Evolutionary conservation across 2,329 filamentous ascomycete genomes (phyloP), one percentile per base, ranked within the genome.

Genomic region (Tetracladium maxilliforme): DNA sequence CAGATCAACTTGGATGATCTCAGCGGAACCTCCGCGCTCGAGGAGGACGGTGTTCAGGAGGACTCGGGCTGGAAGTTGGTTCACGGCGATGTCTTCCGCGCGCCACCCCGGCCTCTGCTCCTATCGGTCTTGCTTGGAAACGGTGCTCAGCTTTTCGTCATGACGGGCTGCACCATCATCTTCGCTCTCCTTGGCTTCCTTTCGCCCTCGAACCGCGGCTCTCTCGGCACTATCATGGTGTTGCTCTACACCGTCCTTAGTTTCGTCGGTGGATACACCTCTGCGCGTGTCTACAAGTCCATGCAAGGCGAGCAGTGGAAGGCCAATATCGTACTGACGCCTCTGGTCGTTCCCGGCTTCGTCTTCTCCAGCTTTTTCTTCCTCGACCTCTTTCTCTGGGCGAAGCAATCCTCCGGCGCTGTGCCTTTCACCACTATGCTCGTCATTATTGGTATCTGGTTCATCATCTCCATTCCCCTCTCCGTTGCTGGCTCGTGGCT

Each of bases 41-140:
- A 84, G 6, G 87, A 94, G 37, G 87, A 95, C 42, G 87, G 86
- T 17, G 81, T 95, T 1, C 86, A 93, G 49, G 90, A 98, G 44
- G 90, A 98, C 49, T 94, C 86, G 7, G 90, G 90, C 32, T 98
- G 90, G 90, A 98, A 98, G 54, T 58, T 98, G 23, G 86, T 98
- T 1, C 90, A 98, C 42, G 90, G 90, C 27, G 90, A 98, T 48
- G 87, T 95, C 16, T 98, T 98, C 64, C 78, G 90, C 29, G 74
- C 77, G 8, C 90, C 90, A 4, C 70, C 75, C 35, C 74, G 80
- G 31, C 80, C 86, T 2, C 64, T 98, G 15, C 59, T 94, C 10
- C 64, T 98, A 12, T 86, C 86, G 28, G 63, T 98, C 6, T 64
- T 98, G 34, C 65, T 94, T 21, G 90, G 90, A 30, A 95, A 92